These are phyloP conservation scores for Litsea cubeba DNA, from an alignment of 164 flowering plant species.

Conservation along the genomic window DNA sequence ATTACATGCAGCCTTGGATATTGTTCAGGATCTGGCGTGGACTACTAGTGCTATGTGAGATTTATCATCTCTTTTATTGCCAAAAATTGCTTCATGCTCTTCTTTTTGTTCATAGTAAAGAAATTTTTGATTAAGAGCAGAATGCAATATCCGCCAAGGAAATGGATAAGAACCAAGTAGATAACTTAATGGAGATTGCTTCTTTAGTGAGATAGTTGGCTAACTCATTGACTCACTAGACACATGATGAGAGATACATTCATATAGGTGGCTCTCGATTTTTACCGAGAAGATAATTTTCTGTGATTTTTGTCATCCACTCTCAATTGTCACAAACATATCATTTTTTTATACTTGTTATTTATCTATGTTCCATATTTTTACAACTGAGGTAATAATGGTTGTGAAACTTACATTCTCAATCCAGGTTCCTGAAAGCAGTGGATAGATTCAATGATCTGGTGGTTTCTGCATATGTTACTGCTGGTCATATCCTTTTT, in stretches of 20 bases:
- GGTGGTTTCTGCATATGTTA: slow-evolving; percentile 90
- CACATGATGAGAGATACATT: not conserved
- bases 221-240: not conserved
- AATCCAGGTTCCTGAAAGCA: slow-evolving; percentile 80
- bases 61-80: not conserved
- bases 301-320: not conserved
- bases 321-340: not conserved
- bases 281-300: not conserved
- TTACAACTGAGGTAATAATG: not conserved
- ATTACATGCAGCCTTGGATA: slow-evolving; percentile 89
- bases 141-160: not conserved
- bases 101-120: not conserved
- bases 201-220: not conserved
- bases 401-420: slow-evolving; percentile 4
- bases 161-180: not conserved
- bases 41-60: slow-evolving; percentile 93
- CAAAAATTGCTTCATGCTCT: not conserved
- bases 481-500: slow-evolving; percentile 94
- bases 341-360: no score
- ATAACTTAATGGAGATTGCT: not conserved
- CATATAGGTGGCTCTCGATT: not conserved
- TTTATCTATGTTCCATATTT: not conserved
- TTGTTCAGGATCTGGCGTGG: slow-evolving; percentile 98
- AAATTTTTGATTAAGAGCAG: not conserved
- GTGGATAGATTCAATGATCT: slow-evolving; percentile 87